Evolutionary conservation across 345 rosid genomes (phyloP), one percentile per base, ranked within the genome.

Genomic region (Hibiscus mutabilis): DNA sequence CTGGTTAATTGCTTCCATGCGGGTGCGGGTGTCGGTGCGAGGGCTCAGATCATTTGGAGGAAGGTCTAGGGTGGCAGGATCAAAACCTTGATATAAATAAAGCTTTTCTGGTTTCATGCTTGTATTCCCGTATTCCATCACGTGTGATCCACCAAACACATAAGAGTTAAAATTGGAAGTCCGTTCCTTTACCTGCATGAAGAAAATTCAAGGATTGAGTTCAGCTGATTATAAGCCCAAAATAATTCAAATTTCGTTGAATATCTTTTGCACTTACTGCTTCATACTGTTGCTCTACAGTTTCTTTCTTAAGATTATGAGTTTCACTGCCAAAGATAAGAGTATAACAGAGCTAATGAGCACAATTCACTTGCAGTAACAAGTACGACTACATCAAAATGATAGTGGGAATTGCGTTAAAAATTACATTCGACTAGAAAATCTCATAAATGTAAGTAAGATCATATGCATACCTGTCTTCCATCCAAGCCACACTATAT

Each of bases 401-500:
- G 40, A 35, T 35, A 4, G 5, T 31, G 35, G 35, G 35, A 31
- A 31, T 31, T 4, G 35, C 3, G 35, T 31, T 31, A 31, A 31
- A 31, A 31, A 2, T 31, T 31, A 4, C 35, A 31, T 31, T 31
- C 5, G 5, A 31, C 35, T 31, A 31, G 35, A 31, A 3, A 31
- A 31, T 31, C 35, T 31, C 35, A 5, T 31, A 31, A 31, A 31
- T 31, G 35, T 5, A 31, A 31, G 42, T 35, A 6, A 6, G 9
- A 6, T 6, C 14, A 8, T 15, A 8, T 37, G 14, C 40, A 51
- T 53, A 84, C 98, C 98, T 94, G 68, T 95, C 97, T 56, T 95
- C 99, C 92, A 95, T 84, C 99, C 99, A 95, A 46, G 99, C 87
- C 51, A 95, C 83, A 37, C 99, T 95, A 68, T 86, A 92, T 70